Percentiles rank a stretch among this genome's conserved stretches.
These are phyloP conservation scores for Leishmania arabica DNA, from an alignment of 208 protist genomes.

Conservation along the genomic window DNA sequence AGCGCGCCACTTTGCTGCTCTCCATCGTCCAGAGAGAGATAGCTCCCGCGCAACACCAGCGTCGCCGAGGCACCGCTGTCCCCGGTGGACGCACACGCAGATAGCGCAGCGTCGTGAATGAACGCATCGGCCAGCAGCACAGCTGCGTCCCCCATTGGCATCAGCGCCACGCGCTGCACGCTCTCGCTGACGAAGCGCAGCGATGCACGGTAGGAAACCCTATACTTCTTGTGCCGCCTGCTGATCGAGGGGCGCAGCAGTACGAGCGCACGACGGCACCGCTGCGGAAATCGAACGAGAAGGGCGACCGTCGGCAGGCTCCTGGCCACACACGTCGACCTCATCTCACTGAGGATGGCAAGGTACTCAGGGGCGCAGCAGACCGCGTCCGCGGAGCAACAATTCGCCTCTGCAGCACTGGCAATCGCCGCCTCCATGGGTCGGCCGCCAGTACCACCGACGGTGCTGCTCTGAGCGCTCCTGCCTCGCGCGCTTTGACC, in stretches of 20 bases:
- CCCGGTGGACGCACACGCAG: too few relatives aligned
- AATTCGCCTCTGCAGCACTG: not conserved
- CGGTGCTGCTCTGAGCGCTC: not conserved
- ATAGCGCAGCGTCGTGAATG: not conserved
- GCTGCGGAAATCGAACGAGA: constrained; percentile 15
- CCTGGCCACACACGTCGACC: not conserved
- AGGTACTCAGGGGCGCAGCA: not conserved
- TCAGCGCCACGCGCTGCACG: constrained; percentile 18
- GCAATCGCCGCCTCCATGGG: not conserved
- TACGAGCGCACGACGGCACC: constrained; percentile 16
- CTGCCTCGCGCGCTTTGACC: not conserved
- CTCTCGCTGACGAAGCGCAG: constrained; percentile 21
- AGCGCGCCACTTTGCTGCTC: constrained; percentile 8
- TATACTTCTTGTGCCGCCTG: not conserved
- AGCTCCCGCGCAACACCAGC: constrained; percentile 22
- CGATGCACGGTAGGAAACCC: constrained; percentile 5
- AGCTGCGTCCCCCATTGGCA: constrained; percentile 11
- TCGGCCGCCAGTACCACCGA: not conserved
- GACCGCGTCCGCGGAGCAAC: not conserved
- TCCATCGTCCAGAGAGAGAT: not conserved
- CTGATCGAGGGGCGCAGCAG: constrained; percentile 20
- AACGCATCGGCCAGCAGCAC: constrained; percentile 15
- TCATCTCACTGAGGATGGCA: not conserved
- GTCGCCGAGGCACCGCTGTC: not conserved
- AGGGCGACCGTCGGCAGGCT: constrained; percentile 28